Evolutionary conservation across 192 early-diverging fungal genomes (phyloP).

Genomic region (Backusella luteola): DNA sequence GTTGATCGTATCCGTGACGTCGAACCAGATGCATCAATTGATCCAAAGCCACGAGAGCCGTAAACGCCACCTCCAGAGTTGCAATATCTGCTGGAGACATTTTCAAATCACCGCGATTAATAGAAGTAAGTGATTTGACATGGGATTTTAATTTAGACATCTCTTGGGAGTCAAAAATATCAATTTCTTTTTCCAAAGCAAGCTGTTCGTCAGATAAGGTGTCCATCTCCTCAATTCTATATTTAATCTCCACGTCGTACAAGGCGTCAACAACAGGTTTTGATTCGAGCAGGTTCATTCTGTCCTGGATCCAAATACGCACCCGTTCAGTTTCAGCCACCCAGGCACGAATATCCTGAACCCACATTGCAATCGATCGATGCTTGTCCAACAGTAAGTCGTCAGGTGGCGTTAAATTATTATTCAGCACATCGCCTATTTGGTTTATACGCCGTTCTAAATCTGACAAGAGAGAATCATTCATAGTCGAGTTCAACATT

Average conservation of each 20-base stretch:
- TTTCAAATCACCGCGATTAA: not conserved
- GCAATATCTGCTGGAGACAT: conserved; percentile 43
- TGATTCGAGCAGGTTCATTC: conserved; percentile 26
- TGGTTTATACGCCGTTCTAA: conserved; percentile 17
- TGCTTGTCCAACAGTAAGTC: conserved; percentile 16
- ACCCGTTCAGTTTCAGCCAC: conserved; percentile 42
- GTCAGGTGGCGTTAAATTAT: not conserved
- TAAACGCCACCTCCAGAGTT: conserved; percentile 42
- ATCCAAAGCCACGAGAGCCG: conserved; percentile 37
- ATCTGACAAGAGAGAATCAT: conserved; percentile 29
- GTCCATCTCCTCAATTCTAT: conserved; percentile 26
- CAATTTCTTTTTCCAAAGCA: conserved; percentile 34
- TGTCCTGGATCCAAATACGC: conserved; percentile 33
- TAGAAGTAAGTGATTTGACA: conserved; percentile 38
- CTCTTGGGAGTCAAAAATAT: conserved; percentile 38
- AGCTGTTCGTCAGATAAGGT: conserved; percentile 28
- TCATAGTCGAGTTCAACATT: conserved; percentile 37
- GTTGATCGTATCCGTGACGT: conserved; percentile 30
- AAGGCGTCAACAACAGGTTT: conserved; percentile 26
- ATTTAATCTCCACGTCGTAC: conserved; percentile 8
- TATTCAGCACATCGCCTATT: not conserved
- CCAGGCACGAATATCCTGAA: conserved; percentile 39
- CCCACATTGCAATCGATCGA: conserved; percentile 26
- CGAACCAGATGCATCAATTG: conserved; percentile 33
- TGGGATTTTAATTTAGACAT: conserved; percentile 40